A percentile compares a stretch with the other conserved stretches of the same genome.
Conservation (phyloP, 106 monocot species). For the Acorus gramineus region DNA sequence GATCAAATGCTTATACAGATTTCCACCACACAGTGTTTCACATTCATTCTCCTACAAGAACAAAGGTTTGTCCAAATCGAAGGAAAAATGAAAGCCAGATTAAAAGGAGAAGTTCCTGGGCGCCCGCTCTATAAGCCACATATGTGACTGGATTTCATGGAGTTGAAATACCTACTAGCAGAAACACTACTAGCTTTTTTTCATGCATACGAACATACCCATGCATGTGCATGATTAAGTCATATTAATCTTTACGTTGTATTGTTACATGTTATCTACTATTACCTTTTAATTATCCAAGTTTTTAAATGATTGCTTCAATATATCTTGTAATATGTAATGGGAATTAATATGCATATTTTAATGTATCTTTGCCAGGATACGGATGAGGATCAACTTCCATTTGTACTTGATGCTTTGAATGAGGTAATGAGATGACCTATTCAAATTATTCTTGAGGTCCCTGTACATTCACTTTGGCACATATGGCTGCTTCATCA, state of each 20-base stretch:
- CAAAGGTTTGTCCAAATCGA: slow-evolving; percentile 45
- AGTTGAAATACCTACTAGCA: no score
- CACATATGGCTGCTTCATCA: no score
- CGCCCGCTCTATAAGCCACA: no score
- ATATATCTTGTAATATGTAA: background rate
- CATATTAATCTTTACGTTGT: background rate
- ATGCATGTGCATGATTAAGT: background rate
- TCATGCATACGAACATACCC: background rate
- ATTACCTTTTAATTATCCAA: no score
- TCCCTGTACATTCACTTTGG: no score
- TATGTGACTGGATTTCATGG: no score
- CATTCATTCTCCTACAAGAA: slow-evolving; percentile 79
- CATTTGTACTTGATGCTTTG: slow-evolving; percentile 69
- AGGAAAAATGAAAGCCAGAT: no score
- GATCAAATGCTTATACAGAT: slow-evolving; percentile 98
- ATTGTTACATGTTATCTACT: no score
- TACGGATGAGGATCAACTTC: slow-evolving; percentile 64
- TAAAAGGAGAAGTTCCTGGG: no score
- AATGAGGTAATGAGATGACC: slow-evolving; percentile 43
- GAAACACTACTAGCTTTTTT: no score
- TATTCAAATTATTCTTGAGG: no score
- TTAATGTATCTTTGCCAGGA: slow-evolving; percentile 34
- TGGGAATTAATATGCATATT: background rate
- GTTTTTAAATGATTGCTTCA: no score
- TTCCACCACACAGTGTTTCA: slow-evolving; percentile 99